A percentile compares a stretch with the other conserved stretches of the same genome.
Conservation (phyloP, 2,329 filamentous ascomycete genomes). For the Tothia fuscella region DNA sequence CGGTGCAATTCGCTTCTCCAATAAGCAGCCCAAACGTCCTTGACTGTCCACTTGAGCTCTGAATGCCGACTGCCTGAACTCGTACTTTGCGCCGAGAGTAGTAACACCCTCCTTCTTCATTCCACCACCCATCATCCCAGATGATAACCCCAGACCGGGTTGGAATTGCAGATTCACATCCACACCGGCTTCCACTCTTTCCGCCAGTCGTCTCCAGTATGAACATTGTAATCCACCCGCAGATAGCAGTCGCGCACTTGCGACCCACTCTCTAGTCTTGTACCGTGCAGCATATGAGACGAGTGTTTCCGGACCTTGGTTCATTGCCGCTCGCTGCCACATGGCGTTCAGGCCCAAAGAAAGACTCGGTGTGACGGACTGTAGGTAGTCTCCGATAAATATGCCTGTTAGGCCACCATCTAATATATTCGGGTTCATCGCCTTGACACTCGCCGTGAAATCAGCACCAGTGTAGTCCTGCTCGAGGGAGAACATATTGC, state of each 20-base stretch:
- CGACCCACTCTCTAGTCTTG: slow-evolving; percentile 86
- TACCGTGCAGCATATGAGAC: slow-evolving; percentile 87
- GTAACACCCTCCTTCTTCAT: slow-evolving; percentile 78
- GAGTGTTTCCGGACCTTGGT: slow-evolving; percentile 78
- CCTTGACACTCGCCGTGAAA: slow-evolving; percentile 87
- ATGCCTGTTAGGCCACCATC: slow-evolving; percentile 92
- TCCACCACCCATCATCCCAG: slow-evolving; percentile 60
- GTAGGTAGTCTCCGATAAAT: slow-evolving; percentile 89
- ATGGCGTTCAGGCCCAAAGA: slow-evolving; percentile 84
- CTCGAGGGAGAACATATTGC: slow-evolving; percentile 86
- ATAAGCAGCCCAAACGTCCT: slow-evolving; percentile 80
- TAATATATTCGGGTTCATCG: slow-evolving; percentile 86
- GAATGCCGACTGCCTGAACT: slow-evolving; percentile 93
- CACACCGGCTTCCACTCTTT: slow-evolving; percentile 92
- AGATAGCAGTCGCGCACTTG: slow-evolving; percentile 68
- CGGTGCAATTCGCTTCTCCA: slow-evolving; percentile 92
- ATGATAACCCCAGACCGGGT: slow-evolving; percentile 39
- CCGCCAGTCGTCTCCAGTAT: slow-evolving; percentile 87
- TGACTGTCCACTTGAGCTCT: slow-evolving; percentile 90
- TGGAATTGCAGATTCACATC: slow-evolving; percentile 83
- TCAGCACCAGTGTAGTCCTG: slow-evolving; percentile 90
- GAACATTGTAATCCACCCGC: slow-evolving; percentile 81
- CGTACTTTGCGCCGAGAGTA: slow-evolving; percentile 91
- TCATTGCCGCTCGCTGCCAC: slow-evolving; percentile 78
- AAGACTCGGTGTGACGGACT: slow-evolving; percentile 78